Percentiles rank a stretch among this genome's conserved stretches.
phyloP scores from a whole-genome alignment of 805 yeast genomes.

The Candida peoriensis region DNA sequence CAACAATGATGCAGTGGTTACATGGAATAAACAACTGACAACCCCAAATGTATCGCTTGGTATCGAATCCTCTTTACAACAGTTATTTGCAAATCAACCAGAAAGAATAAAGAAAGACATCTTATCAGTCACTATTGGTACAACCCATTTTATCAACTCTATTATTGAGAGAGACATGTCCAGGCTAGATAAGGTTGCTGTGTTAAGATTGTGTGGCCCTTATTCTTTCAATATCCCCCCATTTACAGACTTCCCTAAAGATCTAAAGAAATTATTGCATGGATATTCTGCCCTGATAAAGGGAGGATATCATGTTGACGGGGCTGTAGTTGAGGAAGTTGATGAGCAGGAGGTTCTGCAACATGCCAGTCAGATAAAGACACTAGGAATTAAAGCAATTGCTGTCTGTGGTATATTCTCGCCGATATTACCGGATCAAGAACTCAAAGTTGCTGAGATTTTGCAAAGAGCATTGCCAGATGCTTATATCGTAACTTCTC shows the following conservation, averaged over 20 bases:
- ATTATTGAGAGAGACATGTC: slow-evolving; percentile 41
- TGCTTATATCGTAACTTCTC: slow-evolving; percentile 33
- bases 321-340: slow-evolving; percentile 31
- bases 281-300: slow-evolving; percentile 32
- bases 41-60: slow-evolving; percentile 41
- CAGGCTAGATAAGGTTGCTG: slow-evolving; percentile 39
- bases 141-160: slow-evolving; percentile 48
- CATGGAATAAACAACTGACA: slow-evolving; percentile 40
- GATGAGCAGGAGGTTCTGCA: slow-evolving; percentile 26
- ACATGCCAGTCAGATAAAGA: slow-evolving; percentile 29
- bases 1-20: slow-evolving; percentile 29
- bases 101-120: slow-evolving; percentile 27
- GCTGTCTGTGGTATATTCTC: slow-evolving; percentile 40
- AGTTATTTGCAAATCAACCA: slow-evolving; percentile 25
- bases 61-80: slow-evolving; percentile 31
- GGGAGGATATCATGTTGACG: slow-evolving; percentile 42
- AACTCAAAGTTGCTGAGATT: slow-evolving; percentile 29
- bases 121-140: slow-evolving; percentile 43
- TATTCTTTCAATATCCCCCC: slow-evolving; percentile 35
- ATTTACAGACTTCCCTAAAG: slow-evolving; percentile 40
- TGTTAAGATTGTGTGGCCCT: slow-evolving; percentile 40
- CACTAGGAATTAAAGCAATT: slow-evolving; percentile 29
- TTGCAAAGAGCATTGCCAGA: slow-evolving; percentile 31
- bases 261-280: slow-evolving; percentile 28
- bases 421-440: slow-evolving; percentile 35